Conservation (phyloP, 257 asterid genomes). For the Gentiana dahurica region DNA sequence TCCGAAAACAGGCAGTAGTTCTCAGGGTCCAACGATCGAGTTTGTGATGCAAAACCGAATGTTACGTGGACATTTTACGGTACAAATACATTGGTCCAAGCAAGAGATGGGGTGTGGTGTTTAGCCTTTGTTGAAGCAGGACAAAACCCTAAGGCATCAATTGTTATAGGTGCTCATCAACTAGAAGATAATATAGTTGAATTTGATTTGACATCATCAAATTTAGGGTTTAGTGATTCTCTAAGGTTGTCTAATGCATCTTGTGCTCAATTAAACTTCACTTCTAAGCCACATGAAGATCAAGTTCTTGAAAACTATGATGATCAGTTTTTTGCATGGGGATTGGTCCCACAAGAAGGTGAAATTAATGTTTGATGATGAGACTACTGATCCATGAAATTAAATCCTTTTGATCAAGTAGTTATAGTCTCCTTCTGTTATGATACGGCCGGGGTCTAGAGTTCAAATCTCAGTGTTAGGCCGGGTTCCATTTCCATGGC, state of each 20-base stretch:
- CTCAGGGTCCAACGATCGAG: constrained; percentile 26
- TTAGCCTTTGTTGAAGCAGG: constrained; percentile 36
- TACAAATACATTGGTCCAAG: constrained; percentile 20
- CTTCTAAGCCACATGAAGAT: neutral
- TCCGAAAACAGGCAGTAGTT: constrained; percentile 7
- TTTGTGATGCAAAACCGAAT: constrained; percentile 25
- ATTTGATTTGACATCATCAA: constrained; percentile 20
- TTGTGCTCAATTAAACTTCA: constrained; percentile 23
- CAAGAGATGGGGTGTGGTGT: constrained; percentile 13
- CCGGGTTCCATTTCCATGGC: too few species aligned
- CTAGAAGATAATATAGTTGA: constrained; percentile 22
- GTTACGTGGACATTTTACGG: constrained; percentile 19
- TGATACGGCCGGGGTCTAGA: too few species aligned
- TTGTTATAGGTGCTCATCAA: constrained; percentile 26
- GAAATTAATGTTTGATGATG: too few species aligned
- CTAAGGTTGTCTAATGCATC: constrained; percentile 2
- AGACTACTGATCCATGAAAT: too few species aligned
- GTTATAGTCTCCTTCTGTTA: too few species aligned
- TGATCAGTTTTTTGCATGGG: neutral
- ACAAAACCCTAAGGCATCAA: constrained; percentile 13
- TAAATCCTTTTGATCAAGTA: too few species aligned
- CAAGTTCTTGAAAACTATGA: neutral
- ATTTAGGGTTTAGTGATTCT: constrained; percentile 17
- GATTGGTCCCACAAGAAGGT: too few species aligned
- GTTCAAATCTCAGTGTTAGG: too few species aligned